Evolutionary conservation across 1,284 basidiomycete species (phyloP).

Genomic region (Apiotrichum porosum): DNA sequence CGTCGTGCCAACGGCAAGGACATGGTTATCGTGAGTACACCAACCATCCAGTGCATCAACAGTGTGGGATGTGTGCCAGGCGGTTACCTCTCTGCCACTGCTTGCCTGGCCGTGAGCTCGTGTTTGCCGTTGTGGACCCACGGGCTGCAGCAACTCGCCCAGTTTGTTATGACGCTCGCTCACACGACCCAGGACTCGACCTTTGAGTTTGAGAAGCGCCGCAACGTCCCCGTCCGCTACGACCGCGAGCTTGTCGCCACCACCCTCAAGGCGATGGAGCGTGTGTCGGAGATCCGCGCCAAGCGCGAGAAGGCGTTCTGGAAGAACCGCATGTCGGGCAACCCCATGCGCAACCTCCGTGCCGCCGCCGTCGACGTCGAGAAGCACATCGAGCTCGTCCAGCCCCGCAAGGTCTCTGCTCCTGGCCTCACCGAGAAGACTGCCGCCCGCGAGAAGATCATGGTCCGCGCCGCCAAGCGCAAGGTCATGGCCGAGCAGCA

Average conservation of each 20-base stretch:
- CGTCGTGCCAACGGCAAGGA: slow-evolving; percentile 98
- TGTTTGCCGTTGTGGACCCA: too few species aligned
- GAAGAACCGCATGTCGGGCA: slow-evolving; percentile 85
- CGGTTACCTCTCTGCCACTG: too few species aligned
- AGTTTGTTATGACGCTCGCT: too few species aligned
- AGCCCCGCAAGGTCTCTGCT: slow-evolving; percentile 56
- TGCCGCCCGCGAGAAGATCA: slow-evolving; percentile 68
- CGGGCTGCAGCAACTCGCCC: too few species aligned
- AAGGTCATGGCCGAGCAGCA: slow-evolving; percentile 46
- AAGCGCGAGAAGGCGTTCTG: slow-evolving; percentile 95
- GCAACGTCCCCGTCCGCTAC: slow-evolving; percentile 97
- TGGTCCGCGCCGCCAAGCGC: slow-evolving; percentile 61
- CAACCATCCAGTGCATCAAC: too few species aligned
- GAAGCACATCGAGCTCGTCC: slow-evolving; percentile 60
- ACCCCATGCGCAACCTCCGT: slow-evolving; percentile 40
- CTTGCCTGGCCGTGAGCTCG: background rate
- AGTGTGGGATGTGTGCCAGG: too few species aligned
- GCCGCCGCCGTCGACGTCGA: slow-evolving; percentile 55
- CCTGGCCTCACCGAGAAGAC: slow-evolving; percentile 40
- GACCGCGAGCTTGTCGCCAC: slow-evolving; percentile 89
- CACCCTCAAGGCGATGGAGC: slow-evolving; percentile 96
- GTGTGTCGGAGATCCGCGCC: slow-evolving; percentile 86
- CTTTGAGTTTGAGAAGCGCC: slow-evolving; percentile 98
- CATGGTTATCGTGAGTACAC: slow-evolving; percentile 84
- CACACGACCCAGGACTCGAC: slow-evolving; percentile 73